Base-by-base conservation (phyloP, 192 early-diverging fungal species). In the Jimgerdemannia lactiflua region DNA sequence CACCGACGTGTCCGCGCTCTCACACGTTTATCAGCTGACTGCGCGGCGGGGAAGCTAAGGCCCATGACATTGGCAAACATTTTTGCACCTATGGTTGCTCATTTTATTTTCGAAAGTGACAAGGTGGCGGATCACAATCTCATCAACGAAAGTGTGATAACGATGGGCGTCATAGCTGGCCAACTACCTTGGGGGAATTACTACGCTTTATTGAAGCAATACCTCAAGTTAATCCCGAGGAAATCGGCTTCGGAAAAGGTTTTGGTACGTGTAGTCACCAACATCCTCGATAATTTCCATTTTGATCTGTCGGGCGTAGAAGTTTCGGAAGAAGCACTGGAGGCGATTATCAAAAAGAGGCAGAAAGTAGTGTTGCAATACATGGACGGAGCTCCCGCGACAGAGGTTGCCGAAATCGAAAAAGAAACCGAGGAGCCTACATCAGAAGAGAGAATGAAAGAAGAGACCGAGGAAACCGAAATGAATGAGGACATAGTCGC, bases 1-100 rank as follows among this genome's bases (percentile, higher is more conserved):
- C 98, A 99, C 80, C 92, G 98, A 73, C 95, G 98, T 70, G 76
- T 93, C 6, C 89, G 94, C 69, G 94, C 97, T 1, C 74, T 98
- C 71, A 84, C 86, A 65, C 89, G 96, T 19, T 86, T 99, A 73
- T 83, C 88, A 40, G 86, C 86, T 70, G 84, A 80, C 64, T 81
- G 78, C 4, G 78, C 76, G 3, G 77, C 72, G 42, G 88, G 87
- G 4, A 73, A 75, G 8, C 80, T 95, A 54, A 74, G 77, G 9
- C 67, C 85, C 18, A 65, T 81, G 3, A 88, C 85, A 49, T 77
- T 96, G 39, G 77, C 86, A 10, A 86, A 92, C 69, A 89, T 95
- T 71, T 93, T 99, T 69, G 79, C 96, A 6, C 96, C 98, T 14
- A 77, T 99, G 54, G 79, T 98, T 17, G 87, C 90, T n/a, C 94